phyloP scores from a whole-genome alignment of 176 grass and related monocot genomes.

The Aegilops tauschii region DNA sequence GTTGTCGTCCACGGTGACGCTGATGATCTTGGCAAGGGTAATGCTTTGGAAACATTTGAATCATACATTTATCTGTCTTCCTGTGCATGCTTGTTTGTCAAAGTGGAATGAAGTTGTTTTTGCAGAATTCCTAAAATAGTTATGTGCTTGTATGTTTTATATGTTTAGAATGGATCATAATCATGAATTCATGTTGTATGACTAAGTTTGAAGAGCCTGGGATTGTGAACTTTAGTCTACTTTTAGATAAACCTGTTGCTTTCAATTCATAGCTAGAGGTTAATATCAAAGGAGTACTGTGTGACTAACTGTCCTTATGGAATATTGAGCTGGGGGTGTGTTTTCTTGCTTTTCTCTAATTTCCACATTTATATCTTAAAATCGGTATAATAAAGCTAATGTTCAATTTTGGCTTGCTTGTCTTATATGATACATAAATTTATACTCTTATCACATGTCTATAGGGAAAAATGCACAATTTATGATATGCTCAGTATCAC shows the following conservation, averaged over 20 bases:
- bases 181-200: neutral
- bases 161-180: neutral
- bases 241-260: neutral
- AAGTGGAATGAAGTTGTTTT: neutral
- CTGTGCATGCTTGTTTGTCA: neutral
- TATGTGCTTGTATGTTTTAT: too few species aligned
- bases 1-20: slow-evolving; percentile 67
- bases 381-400: neutral
- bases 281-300: neutral
- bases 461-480: neutral
- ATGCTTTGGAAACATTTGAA: neutral
- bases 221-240: neutral
- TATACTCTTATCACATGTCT: neutral
- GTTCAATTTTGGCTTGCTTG: neutral
- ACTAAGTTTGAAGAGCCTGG: neutral
- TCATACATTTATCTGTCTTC: neutral
- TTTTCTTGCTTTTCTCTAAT: neutral
- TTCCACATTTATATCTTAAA: neutral
- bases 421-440: neutral
- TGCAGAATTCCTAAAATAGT: neutral
- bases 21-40: slow-evolving; percentile 83
- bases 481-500: neutral
- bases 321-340: neutral
- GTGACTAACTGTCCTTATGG: neutral
- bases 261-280: neutral